Evolutionary conservation across 1,284 basidiomycete genomes (phyloP).

Genomic region (Ustilago loliicola): DNA sequence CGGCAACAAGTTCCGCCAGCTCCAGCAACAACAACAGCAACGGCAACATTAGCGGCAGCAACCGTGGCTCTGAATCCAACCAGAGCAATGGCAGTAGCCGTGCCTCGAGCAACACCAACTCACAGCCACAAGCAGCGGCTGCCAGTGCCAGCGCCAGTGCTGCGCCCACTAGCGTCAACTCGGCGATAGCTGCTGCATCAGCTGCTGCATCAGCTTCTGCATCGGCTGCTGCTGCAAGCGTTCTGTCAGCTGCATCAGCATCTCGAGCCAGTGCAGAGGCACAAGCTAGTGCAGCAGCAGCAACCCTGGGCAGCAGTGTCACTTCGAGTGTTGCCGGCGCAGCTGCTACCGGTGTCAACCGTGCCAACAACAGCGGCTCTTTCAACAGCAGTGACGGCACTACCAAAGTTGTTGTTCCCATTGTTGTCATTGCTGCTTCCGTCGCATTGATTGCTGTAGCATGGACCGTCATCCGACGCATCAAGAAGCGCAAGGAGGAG

Average conservation of each 20-base stretch:
- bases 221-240: constrained; percentile 28
- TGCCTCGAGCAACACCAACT: constrained; percentile 10
- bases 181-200: constrained; percentile 21
- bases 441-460: constrained; percentile 37
- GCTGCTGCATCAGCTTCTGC: constrained; percentile 31
- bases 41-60: constrained; percentile 14
- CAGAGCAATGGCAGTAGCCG: constrained; percentile 22
- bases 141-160: constrained; percentile 8
- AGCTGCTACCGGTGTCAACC: constrained; percentile 22
- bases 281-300: constrained; percentile 25
- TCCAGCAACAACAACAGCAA: constrained; percentile 16
- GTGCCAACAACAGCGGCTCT: constrained; percentile 31
- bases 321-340: constrained; percentile 5
- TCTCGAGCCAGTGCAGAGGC: constrained; percentile 24
- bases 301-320: background rate
- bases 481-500: constrained; percentile 21
- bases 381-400: constrained; percentile 29
- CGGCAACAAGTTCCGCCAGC: constrained; percentile 12
- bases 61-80: constrained; percentile 8
- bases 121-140: constrained; percentile 24
- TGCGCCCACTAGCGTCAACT: constrained; percentile 15
- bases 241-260: constrained; percentile 29
- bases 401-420: constrained; percentile 53
- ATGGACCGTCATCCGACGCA: constrained; percentile 34
- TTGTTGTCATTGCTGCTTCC: constrained; percentile 43